These are phyloP conservation scores for Globisporangium nunn DNA, from an alignment of 352 stramenopile species.

Conservation along the genomic window DNA sequence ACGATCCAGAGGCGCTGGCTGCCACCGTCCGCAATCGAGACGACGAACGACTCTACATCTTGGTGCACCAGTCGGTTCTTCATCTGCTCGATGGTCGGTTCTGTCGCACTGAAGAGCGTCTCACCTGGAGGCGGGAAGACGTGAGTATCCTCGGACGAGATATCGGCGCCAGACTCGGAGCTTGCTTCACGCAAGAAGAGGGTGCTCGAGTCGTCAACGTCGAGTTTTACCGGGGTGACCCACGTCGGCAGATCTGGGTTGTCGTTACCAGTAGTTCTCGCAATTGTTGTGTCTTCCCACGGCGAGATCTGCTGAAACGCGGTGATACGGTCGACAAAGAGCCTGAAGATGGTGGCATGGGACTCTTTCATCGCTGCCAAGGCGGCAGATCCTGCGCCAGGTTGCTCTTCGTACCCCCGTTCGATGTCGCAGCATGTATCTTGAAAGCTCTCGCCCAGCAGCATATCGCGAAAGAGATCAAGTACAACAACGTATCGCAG, in stretches of 20 bases:
- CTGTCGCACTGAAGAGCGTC: slow-evolving; percentile 1
- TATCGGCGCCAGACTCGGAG: slow-evolving; percentile 23
- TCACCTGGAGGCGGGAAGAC: slow-evolving; percentile 30
- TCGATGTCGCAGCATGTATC: not conserved
- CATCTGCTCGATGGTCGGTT: not conserved
- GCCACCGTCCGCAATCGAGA: not conserved
- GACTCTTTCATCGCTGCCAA: not conserved
- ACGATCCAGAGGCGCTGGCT: slow-evolving; percentile 32
- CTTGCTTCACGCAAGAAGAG: slow-evolving; percentile 31
- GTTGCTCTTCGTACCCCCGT: too few relatives aligned
- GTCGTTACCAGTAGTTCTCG: not conserved
- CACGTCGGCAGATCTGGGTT: slow-evolving; percentile 25
- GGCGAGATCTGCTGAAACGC: slow-evolving; percentile 20
- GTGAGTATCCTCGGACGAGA: slow-evolving; percentile 32
- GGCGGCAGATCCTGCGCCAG: not conserved
- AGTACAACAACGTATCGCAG: slow-evolving; percentile 29
- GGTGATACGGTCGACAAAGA: slow-evolving; percentile 23
- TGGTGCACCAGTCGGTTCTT: slow-evolving; percentile 23
- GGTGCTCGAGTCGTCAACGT: slow-evolving; percentile 23
- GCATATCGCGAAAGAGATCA: slow-evolving; percentile 32
- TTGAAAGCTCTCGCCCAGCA: slow-evolving; percentile 18
- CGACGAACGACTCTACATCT: slow-evolving; percentile 24
- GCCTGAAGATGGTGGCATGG: slow-evolving; percentile 15
- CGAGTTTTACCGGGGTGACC: slow-evolving; percentile 28
- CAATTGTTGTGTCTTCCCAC: not conserved